Evolutionary conservation across 148 eudicot species (phyloP).

Genomic region (Rhododendron ferrugineum): DNA sequence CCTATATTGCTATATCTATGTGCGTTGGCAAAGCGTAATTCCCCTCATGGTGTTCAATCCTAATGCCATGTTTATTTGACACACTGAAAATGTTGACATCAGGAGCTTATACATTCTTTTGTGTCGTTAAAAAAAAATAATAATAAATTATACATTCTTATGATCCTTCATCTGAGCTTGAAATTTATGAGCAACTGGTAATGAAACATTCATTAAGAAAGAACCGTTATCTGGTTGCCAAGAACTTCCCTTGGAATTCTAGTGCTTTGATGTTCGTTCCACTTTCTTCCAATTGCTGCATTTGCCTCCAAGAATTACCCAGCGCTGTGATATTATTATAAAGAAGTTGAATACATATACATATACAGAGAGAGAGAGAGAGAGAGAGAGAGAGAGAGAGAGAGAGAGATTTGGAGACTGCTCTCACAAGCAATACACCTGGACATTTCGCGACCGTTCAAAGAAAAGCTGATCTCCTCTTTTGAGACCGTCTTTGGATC

Average conservation of each 20-base stretch:
- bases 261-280: not conserved
- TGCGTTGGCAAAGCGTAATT: slow-evolving; percentile 22
- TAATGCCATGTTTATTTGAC: slow-evolving; percentile 37
- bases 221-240: not conserved
- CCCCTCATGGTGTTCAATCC: slow-evolving; percentile 18
- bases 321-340: not conserved
- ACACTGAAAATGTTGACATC: not conserved
- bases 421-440: not conserved
- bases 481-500: not conserved
- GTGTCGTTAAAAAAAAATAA: not conserved
- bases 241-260: not conserved
- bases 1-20: slow-evolving; percentile 12
- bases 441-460: not conserved
- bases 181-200: not conserved
- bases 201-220: not conserved
- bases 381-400: not conserved
- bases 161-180: not conserved
- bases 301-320: not conserved
- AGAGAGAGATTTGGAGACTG: not conserved
- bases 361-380: not conserved
- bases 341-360: not conserved
- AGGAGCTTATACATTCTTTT: not conserved
- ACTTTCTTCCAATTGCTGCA: not conserved
- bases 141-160: not conserved
- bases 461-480: not conserved